These are phyloP conservation scores for Fusarium ramigenum DNA, from an alignment of 2,329 filamentous ascomycete species.

Conservation along the genomic window DNA sequence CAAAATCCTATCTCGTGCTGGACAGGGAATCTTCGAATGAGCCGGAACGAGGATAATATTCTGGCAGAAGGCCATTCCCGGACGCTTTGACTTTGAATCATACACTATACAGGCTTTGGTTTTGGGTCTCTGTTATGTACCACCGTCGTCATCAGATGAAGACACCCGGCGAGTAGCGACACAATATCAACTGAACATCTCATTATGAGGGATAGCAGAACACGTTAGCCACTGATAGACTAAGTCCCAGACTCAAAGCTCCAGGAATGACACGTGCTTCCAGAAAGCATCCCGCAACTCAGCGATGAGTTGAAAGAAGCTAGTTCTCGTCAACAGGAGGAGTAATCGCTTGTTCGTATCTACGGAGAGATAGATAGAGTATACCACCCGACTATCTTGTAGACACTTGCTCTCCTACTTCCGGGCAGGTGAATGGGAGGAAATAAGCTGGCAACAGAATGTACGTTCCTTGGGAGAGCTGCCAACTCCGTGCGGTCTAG, in stretches of 20 bases:
- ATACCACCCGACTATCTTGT: no score
- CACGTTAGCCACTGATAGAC: neutral
- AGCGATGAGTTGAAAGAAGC: neutral
- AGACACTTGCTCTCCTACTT: neutral
- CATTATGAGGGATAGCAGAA: no score
- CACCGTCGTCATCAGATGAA: neutral
- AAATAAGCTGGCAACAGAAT: neutral
- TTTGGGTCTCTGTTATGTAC: neutral
- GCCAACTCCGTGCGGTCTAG: neutral
- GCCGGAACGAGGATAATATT: neutral
- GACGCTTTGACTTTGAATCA: neutral
- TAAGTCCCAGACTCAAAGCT: neutral
- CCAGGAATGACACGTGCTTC: neutral
- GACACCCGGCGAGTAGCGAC: neutral
- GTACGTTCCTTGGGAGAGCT: neutral
- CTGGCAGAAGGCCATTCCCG: neutral
- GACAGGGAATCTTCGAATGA: neutral
- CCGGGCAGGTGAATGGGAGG: neutral
- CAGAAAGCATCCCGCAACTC: neutral
- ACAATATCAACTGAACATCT: neutral
- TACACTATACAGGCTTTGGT: neutral
- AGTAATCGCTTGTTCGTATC: no score
- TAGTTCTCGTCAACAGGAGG: neutral
- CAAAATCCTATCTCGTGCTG: neutral
- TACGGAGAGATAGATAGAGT: neutral